Evolutionary conservation across 2,329 filamentous ascomycete genomes (phyloP).

Genomic region (Massarina eburnea): DNA sequence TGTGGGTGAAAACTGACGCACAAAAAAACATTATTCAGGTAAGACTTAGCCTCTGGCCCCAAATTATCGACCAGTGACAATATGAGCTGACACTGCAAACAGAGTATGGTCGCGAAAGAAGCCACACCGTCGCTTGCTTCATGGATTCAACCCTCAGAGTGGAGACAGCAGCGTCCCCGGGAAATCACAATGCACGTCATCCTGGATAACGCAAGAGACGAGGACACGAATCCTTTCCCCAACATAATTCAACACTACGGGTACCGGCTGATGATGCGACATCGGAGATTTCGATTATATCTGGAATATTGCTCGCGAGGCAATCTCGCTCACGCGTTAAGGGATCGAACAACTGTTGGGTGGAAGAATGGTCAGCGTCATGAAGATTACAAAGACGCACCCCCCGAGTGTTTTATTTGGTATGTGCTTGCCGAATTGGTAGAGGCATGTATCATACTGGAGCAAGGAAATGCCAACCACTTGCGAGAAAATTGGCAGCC

Average conservation of each 20-base stretch:
- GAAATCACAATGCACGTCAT: conserved; percentile 12
- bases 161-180: conserved; percentile 7
- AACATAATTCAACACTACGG: conserved; percentile 9
- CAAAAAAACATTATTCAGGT: conserved; percentile 8
- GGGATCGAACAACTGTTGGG: neutral
- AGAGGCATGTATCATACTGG: conserved; percentile 2
- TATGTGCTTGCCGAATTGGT: conserved; percentile 5
- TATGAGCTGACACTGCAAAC: neutral
- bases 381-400: neutral
- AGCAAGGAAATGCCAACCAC: neutral
- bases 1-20: conserved; percentile 10
- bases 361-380: neutral
- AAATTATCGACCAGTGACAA: neutral
- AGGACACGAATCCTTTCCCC: neutral
- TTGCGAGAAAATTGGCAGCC: neutral
- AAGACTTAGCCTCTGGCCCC: neutral
- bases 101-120: conserved; percentile 15
- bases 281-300: conserved; percentile 8
- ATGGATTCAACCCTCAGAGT: conserved; percentile 7
- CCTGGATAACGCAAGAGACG: conserved; percentile 3
- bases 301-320: conserved; percentile 5
- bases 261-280: conserved; percentile 13
- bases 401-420: conserved; percentile 1
- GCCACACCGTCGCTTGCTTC: neutral
- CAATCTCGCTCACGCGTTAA: neutral